Conservation (phyloP, 345 rosid genomes). For the Pelargonium nanum region DNA sequence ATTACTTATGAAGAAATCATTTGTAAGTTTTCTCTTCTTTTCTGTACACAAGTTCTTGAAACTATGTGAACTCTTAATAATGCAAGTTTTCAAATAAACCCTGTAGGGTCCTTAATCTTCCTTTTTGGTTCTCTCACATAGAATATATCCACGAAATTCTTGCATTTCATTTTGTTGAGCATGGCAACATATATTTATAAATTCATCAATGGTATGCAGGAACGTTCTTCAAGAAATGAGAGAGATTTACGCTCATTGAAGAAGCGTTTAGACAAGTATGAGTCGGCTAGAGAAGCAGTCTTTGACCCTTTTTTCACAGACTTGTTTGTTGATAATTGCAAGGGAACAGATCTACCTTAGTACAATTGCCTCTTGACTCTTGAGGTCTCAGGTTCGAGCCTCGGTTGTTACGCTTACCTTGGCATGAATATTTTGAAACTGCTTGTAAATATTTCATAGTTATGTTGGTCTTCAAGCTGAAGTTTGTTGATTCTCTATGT, state of each 20-base stretch:
- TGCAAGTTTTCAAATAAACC: background rate
- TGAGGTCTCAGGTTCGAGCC: too few species aligned
- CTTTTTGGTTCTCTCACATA: background rate
- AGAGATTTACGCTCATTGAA: constrained; percentile 72
- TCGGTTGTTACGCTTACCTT: too few species aligned
- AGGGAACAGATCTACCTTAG: too few species aligned
- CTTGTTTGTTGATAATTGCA: constrained; percentile 22
- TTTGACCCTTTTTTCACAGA: constrained; percentile 63
- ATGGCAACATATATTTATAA: background rate
- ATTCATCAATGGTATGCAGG: constrained; percentile 22
- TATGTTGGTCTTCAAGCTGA: too few species aligned
- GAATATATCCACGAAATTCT: background rate
- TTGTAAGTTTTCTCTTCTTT: constrained; percentile 40
- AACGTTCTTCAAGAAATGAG: constrained; percentile 55
- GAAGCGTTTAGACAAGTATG: constrained; percentile 63
- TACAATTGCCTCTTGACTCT: too few species aligned
- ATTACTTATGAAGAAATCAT: constrained; percentile 74
- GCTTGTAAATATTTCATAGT: too few species aligned
- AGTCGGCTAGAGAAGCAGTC: constrained; percentile 71
- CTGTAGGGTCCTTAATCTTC: background rate
- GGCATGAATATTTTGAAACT: too few species aligned
- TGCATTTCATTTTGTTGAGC: background rate
- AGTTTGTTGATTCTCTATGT: too few species aligned
- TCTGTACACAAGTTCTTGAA: background rate
- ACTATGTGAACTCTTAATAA: background rate